Evolutionary conservation across 1,139 yeast genomes (phyloP), one percentile per base, ranked within the genome.

Genomic region (Geotrichum reessii): DNA sequence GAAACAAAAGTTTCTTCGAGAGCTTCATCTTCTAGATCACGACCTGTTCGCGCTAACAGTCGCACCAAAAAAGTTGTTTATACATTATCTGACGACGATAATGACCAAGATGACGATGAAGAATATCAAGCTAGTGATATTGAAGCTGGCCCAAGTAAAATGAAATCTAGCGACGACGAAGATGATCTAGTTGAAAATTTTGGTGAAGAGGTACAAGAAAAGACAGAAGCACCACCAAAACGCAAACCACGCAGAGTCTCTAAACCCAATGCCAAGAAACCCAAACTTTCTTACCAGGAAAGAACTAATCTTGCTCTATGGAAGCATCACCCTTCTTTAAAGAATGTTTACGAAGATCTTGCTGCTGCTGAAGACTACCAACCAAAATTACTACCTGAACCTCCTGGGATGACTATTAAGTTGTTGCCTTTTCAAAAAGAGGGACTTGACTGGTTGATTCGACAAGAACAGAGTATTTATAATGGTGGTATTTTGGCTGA

Each of bases 401-500:
- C 55, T 27, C 21, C 28, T 42, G 92, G 89, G 3, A 82, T 93
- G 87, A 81, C 81, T 0, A 79, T 91, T 52, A 79, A 79, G 47
- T 74, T 93, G 49, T 76, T 93, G 49, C 98, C 98, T 0, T 93
- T 95, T 72, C 99, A 93, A 73, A 77, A 83, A 17, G 99, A 93
- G 74, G 99, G 99, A 27, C 77, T 93, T 55, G 82, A 87, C 67
- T 93, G 99, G 99, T 78, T 93, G 60, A 66, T 82, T 21, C 79
- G 82, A 57, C 98, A 93, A 73, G 99, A 93, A 70, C 83, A 83
- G 40, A 81, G 91, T 22, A 80, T 78, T 52, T 93, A 87, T 70
- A 78, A 81, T 19, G 98, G 99, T 25, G 99, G 99, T 3, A 85
- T 93, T n/a, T 76, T 93, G 54, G 99, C 99, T 2, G 99, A 93